Evolutionary conservation across 306 rosid genomes (phyloP).

Genomic region (Acacia confusa): DNA sequence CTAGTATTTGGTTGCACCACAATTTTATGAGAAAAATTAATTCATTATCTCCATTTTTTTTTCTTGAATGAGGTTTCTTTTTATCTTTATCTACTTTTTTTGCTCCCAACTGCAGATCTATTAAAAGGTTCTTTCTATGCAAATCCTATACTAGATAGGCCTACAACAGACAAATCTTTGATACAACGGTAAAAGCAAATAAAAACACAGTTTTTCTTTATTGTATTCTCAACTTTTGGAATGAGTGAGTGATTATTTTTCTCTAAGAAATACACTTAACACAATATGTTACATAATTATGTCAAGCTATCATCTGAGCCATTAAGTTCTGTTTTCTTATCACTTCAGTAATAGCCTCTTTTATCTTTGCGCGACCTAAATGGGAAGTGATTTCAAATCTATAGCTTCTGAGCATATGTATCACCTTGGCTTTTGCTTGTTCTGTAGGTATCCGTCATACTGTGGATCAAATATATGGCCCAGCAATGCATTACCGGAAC

Average conservation of each 20-base stretch:
- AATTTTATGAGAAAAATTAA: conserved; percentile 24
- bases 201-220: conserved; percentile 7
- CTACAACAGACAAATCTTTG: conserved; percentile 74
- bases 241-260: background rate
- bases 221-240: conserved; percentile 13
- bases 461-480: conserved; percentile 98
- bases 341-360: conserved; percentile 8
- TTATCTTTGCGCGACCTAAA: background rate
- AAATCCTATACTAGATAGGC: conserved; percentile 80
- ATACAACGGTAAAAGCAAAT: conserved; percentile 60
- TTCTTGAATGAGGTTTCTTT: conserved; percentile 7
- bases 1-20: conserved; percentile 2
- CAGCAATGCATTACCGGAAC: conserved; percentile 66
- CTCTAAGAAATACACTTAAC: background rate
- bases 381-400: background rate
- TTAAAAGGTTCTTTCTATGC: conserved; percentile 95
- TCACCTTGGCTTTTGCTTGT: conserved; percentile 38
- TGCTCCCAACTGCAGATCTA: conserved; percentile 54
- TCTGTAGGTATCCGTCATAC: conserved; percentile 81
- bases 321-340: background rate
- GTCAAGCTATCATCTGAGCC: conserved; percentile 8
- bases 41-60: conserved; percentile 3
- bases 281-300: background rate
- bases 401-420: conserved; percentile 7
- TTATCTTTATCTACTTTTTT: conserved; percentile 11